These are phyloP conservation scores for Luffa acutangula DNA, from an alignment of 306 rosid genomes.

Conservation along the genomic window DNA sequence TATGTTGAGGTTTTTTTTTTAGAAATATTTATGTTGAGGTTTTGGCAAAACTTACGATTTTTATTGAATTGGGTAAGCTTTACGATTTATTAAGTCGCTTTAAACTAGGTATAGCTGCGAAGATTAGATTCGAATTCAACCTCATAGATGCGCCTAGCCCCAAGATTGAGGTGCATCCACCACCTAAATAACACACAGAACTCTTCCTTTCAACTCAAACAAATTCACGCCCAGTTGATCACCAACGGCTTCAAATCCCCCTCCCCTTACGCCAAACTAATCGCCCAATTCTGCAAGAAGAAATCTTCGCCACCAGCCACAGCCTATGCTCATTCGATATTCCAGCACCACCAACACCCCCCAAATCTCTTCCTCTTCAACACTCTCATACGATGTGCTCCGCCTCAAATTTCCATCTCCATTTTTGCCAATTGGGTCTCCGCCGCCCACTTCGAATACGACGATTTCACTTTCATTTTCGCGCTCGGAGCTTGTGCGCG, in stretches of 20 bases:
- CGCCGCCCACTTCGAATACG: constrained; percentile 28
- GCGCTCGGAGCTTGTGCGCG: constrained; percentile 74
- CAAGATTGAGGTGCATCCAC: constrained; percentile 31
- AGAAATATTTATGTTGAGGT: too few relatives aligned
- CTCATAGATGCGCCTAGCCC: background rate
- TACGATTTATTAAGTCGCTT: too few relatives aligned
- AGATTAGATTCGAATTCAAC: background rate
- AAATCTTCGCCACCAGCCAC: constrained; percentile 19
- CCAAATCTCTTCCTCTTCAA: constrained; percentile 47
- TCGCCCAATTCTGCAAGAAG: constrained; percentile 33
- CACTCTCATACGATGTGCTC: constrained; percentile 51
- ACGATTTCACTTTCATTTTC: constrained; percentile 43
- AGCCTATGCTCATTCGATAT: constrained; percentile 37
- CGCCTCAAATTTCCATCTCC: constrained; percentile 34
- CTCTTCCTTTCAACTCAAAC: constrained; percentile 29
- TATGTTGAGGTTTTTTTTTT: too few relatives aligned
- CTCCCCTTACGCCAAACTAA: constrained; percentile 37
- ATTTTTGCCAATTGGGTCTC: constrained; percentile 39
- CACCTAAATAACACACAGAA: constrained; percentile 24
- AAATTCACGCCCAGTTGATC: constrained; percentile 55
- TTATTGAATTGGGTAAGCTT: too few relatives aligned
- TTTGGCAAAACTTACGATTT: too few relatives aligned
- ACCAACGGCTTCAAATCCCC: constrained; percentile 41
- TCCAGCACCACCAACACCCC: constrained; percentile 15
- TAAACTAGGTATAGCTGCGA: too few relatives aligned